Base-by-base conservation (phyloP, 1,284 basidiomycete genomes). In the Moesziomyces sp. region DNA sequence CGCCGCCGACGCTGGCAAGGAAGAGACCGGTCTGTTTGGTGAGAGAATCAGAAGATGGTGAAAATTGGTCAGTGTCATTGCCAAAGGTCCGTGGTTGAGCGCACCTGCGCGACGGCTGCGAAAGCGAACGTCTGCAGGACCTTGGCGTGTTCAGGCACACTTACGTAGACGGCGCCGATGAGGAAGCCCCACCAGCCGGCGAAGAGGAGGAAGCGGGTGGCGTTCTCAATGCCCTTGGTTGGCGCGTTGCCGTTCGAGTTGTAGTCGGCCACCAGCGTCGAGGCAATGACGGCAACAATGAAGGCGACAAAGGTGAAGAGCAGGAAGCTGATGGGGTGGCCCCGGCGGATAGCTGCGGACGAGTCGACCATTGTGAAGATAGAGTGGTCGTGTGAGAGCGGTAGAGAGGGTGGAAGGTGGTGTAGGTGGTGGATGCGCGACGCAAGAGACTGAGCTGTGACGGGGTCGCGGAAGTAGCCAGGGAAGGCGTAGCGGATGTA, bases 111-210 rank as follows among this genome's bases (percentile, higher is more conserved):
- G 16, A 38, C 10, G 35, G 13, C 35, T 38, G 14, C 16, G 13
- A 16, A 38, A 45, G 45, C 19, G 34, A 43, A 52, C 8, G 40
- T 7, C 30, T 6, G 30, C 30, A 10, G 30, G 30, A 30, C 9
- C 30, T 30, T 10, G 30, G 9, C 30, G 11, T 10, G 30, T 30
- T 30, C 30, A 8, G 9, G 16, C 18, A 50, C 38, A 81, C 79
- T 77, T 55, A 82, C 78, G 65, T 81, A 84, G 52, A 59, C 34
- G n/a, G 74, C 55, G 42, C 68, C 63, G 55, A 81, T 71, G 46
- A 82, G 42, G 75, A 84, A 81, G 44, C 76, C 75, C 78, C 77
- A 83, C 82, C 82, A 84, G 35, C 78, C 78, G 35, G 67, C 62
- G 44, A 84, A 84, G 59, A 82, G 59, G 28, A 78, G 58, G 71